A percentile compares a stretch with the other conserved stretches of the same genome.
phyloP scores from a whole-genome alignment of 139 green algal genomes.

The Chlorella sp. region DNA sequence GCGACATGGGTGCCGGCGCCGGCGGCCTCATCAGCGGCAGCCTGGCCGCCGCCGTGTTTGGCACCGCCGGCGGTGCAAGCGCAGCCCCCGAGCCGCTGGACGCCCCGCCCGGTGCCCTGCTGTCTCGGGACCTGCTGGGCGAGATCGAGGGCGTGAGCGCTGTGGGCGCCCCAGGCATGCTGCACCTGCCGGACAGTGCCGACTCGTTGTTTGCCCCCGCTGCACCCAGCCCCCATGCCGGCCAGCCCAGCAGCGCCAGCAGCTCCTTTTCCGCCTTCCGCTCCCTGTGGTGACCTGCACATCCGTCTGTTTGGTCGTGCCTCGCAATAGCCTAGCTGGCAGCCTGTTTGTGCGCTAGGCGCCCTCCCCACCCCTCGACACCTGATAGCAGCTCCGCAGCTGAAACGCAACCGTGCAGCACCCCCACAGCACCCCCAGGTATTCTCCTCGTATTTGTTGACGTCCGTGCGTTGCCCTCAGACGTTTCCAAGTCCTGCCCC shows the following conservation, averaged over 20 bases:
- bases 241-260: neutral
- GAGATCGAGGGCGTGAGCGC: slow-evolving; percentile 32
- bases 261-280: slow-evolving; percentile 8
- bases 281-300: slow-evolving; percentile 20
- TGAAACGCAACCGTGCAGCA: too few species aligned
- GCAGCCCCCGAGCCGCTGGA: slow-evolving; percentile 8
- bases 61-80: neutral
- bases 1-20: neutral
- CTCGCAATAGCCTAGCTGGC: too few species aligned
- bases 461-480: too few species aligned
- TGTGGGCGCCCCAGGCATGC: neutral
- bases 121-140: slow-evolving; percentile 43
- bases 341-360: too few species aligned
- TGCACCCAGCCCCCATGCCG: neutral
- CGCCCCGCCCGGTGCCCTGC: slow-evolving; percentile 1
- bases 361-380: too few species aligned
- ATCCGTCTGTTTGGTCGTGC: too few species aligned
- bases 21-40: neutral
- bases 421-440: too few species aligned
- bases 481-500: too few species aligned
- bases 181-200: neutral
- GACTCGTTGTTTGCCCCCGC: slow-evolving; percentile 9
- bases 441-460: too few species aligned
- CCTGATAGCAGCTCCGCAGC: too few species aligned
- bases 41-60: slow-evolving; percentile 14